Percentiles rank a stretch among this genome's conserved stretches.
These are phyloP conservation scores for Dillenia turbinata DNA, from an alignment of 164 flowering plant genomes.

Conservation along the genomic window DNA sequence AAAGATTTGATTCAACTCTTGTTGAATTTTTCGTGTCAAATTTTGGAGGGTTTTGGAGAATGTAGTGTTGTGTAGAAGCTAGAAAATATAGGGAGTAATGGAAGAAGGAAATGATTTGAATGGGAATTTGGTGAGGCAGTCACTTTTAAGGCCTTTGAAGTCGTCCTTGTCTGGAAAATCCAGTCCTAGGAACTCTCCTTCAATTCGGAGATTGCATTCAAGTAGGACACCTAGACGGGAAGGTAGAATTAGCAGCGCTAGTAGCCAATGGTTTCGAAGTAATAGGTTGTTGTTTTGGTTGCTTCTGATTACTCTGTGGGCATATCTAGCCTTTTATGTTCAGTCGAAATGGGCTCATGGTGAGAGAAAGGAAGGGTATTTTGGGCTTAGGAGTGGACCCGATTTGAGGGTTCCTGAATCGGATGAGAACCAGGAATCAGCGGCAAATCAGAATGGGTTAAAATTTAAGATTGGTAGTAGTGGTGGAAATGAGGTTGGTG, in stretches of 20 bases:
- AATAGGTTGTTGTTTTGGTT: conserved; percentile 75
- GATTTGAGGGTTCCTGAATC: conserved; percentile 12
- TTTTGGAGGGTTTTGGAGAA: conserved; percentile 1
- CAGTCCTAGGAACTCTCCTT: conserved; percentile 70
- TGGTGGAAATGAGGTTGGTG: conserved; percentile 10
- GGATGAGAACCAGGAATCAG: conserved; percentile 19
- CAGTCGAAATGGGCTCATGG: conserved; percentile 99
- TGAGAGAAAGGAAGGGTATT: conserved; percentile 48
- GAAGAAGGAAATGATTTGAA: conserved; percentile 43
- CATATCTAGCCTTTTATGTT: conserved; percentile 83
- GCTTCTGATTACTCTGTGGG: conserved; percentile 88
- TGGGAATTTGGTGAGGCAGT: conserved; percentile 32
- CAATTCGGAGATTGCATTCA: conserved; percentile 55
- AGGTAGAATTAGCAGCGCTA: conserved; percentile 31
- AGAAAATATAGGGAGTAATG: conserved; percentile 25
- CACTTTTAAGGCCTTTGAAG: conserved; percentile 54
- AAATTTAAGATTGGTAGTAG: conserved; percentile 19
- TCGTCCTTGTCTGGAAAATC: conserved; percentile 71
- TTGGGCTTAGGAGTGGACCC: conserved; percentile 47
- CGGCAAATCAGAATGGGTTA: conserved; percentile 23
- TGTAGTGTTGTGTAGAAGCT: neutral
- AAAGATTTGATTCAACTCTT: no score
- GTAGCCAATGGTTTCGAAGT: conserved; percentile 57
- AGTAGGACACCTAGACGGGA: conserved; percentile 75
- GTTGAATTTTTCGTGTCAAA: no score